Conservation (phyloP, 164 flowering plant genomes). For the Annona squamosa region DNA sequence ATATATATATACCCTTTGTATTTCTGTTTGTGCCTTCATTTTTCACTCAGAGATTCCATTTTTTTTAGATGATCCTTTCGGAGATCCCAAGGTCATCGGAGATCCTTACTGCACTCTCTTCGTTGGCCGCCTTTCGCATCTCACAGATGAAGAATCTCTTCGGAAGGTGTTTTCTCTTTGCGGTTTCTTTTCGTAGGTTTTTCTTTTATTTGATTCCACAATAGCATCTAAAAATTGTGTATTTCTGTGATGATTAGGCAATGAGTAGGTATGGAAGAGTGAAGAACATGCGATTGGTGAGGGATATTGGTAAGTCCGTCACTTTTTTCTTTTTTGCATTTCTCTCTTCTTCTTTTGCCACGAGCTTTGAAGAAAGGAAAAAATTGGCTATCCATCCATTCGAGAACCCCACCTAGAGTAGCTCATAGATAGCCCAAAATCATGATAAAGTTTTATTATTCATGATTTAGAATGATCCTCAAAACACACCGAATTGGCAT, state of each 20-base stretch:
- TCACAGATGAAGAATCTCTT: slow-evolving; percentile 68
- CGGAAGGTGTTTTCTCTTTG: slow-evolving; percentile 34
- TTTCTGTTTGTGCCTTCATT: neutral
- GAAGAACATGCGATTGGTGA: slow-evolving; percentile 71
- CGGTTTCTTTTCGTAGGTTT: neutral
- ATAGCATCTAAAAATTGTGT: neutral
- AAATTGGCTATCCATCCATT: too few relatives aligned
- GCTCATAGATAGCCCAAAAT: too few relatives aligned
- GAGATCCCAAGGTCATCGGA: slow-evolving; percentile 75
- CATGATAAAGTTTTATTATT: too few relatives aligned
- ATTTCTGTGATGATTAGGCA: slow-evolving; percentile 30
- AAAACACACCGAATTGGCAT: too few relatives aligned
- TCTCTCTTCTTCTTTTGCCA: neutral
- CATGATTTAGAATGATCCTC: too few relatives aligned
- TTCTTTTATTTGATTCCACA: neutral
- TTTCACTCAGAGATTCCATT: slow-evolving; percentile 4
- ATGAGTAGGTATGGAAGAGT: slow-evolving; percentile 85
- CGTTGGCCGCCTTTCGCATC: slow-evolving; percentile 69
- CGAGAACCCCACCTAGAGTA: too few relatives aligned
- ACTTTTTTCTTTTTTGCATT: neutral
- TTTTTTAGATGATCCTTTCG: slow-evolving; percentile 71
- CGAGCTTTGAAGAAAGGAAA: neutral
- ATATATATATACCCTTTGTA: neutral
- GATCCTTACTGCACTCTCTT: slow-evolving; percentile 86
- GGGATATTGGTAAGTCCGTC: slow-evolving; percentile 58